These are phyloP conservation scores for Aspergillus cejpii DNA, from an alignment of 2,329 filamentous ascomycete genomes.

Conservation along the genomic window DNA sequence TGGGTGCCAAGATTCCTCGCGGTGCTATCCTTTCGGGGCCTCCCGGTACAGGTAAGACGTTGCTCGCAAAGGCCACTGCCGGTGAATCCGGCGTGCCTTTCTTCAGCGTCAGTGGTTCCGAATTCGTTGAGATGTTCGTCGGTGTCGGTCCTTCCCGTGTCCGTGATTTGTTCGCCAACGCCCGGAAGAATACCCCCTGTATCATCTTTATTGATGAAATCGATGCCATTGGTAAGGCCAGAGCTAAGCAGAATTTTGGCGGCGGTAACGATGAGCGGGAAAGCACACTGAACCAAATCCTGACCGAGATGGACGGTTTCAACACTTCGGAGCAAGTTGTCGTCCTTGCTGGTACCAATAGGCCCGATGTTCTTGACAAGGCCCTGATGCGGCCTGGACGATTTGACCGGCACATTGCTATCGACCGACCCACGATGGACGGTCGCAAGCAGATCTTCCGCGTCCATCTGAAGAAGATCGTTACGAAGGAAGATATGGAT, in stretches of 20 bases:
- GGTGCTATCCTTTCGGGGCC: slow-evolving; percentile 96
- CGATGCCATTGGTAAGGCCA: slow-evolving; percentile 89
- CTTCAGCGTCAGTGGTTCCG: slow-evolving; percentile 96
- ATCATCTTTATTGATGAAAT: slow-evolving; percentile 99
- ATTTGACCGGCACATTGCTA: slow-evolving; percentile 93
- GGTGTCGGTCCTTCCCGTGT: slow-evolving; percentile 95
- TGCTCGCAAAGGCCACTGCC: slow-evolving; percentile 93
- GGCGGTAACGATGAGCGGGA: slow-evolving; percentile 97
- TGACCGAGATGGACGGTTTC: slow-evolving; percentile 99
- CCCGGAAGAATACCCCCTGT: slow-evolving; percentile 91
- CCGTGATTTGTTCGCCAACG: slow-evolving; percentile 87
- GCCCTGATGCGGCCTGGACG: slow-evolving; percentile 93
- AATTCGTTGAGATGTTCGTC: slow-evolving; percentile 99
- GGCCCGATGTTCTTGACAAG: slow-evolving; percentile 89
- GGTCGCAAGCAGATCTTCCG: slow-evolving; percentile 93
- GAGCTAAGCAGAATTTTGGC: slow-evolving; percentile 72
- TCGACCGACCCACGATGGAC: slow-evolving; percentile 94
- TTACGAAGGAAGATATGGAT: slow-evolving; percentile 83
- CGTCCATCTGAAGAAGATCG: slow-evolving; percentile 90
- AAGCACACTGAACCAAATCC: slow-evolving; percentile 92
- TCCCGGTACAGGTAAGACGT: slow-evolving; percentile 94
- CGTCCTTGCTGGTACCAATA: slow-evolving; percentile 92
- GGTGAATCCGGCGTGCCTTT: slow-evolving; percentile 96
- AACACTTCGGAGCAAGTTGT: slow-evolving; percentile 95
- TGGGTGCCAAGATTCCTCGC: slow-evolving; percentile 95